A percentile compares a stretch with the other conserved stretches of the same genome.
phyloP scores from a whole-genome alignment of 2,329 filamentous ascomycete species.

The Rhynchosporium secalis region DNA sequence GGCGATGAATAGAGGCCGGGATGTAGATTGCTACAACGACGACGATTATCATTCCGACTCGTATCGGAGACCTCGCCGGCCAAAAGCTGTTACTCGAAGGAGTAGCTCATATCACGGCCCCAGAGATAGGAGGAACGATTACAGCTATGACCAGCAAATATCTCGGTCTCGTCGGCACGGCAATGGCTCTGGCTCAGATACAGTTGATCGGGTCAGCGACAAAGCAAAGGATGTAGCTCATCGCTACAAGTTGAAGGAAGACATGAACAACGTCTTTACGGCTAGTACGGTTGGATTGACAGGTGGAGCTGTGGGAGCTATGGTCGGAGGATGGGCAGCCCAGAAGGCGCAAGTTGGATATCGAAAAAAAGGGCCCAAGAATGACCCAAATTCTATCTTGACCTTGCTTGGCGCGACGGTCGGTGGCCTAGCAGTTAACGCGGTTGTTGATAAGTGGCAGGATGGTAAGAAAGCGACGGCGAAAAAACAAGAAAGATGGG shows the following conservation, averaged over 20 bases:
- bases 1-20: constrained; percentile 17
- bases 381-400: constrained; percentile 23
- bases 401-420: constrained; percentile 35
- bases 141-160: constrained; percentile 5
- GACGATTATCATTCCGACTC: constrained; percentile 25
- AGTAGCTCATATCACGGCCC: constrained; percentile 27
- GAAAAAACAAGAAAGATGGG: constrained; percentile 24
- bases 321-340: constrained; percentile 34
- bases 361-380: constrained; percentile 21
- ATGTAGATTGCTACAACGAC: constrained; percentile 14
- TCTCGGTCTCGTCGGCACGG: constrained; percentile 8
- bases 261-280: constrained; percentile 30
- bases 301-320: constrained; percentile 31
- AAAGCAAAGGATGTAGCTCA: constrained; percentile 23
- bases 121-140: constrained; percentile 8
- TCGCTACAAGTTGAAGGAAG: constrained; percentile 31
- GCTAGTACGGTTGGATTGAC: constrained; percentile 26
- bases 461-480: constrained; percentile 24
- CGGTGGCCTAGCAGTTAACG: constrained; percentile 34
- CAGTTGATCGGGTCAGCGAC: constrained; percentile 11
- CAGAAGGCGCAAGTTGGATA: constrained; percentile 31
- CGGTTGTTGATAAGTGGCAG: constrained; percentile 32
- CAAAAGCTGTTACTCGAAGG: constrained; percentile 17
- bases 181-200: constrained; percentile 15
- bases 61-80: constrained; percentile 11